Conservation (phyloP, 75 land plant species). For the Pinus albicaulis region DNA sequence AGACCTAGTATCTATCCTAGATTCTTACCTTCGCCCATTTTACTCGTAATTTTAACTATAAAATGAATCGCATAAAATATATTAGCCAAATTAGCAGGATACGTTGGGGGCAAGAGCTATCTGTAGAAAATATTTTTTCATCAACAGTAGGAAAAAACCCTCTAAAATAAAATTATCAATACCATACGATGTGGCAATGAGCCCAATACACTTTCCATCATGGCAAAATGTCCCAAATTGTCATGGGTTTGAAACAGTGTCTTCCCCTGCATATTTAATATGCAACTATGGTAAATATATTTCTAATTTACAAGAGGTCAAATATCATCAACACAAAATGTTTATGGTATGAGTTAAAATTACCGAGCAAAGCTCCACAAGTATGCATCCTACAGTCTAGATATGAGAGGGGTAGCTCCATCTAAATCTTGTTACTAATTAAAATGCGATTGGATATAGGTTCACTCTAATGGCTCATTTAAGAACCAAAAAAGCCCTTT, state of each 20-base stretch:
- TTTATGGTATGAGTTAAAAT: neutral
- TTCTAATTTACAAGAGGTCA: too few species aligned
- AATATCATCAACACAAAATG: too few species aligned
- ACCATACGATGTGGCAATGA: slow-evolving; percentile 66
- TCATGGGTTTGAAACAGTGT: slow-evolving; percentile 88
- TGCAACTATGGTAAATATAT: neutral
- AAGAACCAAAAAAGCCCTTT: too few species aligned
- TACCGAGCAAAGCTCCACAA: slow-evolving; percentile 82
- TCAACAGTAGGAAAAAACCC: too few species aligned
- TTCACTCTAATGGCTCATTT: neutral
- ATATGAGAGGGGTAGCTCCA: slow-evolving; percentile 88
- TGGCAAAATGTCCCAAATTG: slow-evolving; percentile 78
- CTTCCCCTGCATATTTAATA: slow-evolving; percentile 41
- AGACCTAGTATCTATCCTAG: too few species aligned
- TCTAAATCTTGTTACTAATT: slow-evolving; percentile 40
- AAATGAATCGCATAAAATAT: too few species aligned
- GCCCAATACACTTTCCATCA: slow-evolving; percentile 82
- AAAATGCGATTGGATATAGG: neutral
- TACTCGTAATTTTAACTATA: too few species aligned
- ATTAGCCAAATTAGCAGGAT: too few species aligned
- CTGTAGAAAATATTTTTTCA: too few species aligned
- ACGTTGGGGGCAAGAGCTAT: too few species aligned
- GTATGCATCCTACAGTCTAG: slow-evolving; percentile 91
- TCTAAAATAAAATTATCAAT: too few species aligned
- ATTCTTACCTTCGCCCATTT: too few species aligned